Base-by-base conservation (phyloP, 2,329 filamentous ascomycete species). In the Tolypocladium album region DNA sequence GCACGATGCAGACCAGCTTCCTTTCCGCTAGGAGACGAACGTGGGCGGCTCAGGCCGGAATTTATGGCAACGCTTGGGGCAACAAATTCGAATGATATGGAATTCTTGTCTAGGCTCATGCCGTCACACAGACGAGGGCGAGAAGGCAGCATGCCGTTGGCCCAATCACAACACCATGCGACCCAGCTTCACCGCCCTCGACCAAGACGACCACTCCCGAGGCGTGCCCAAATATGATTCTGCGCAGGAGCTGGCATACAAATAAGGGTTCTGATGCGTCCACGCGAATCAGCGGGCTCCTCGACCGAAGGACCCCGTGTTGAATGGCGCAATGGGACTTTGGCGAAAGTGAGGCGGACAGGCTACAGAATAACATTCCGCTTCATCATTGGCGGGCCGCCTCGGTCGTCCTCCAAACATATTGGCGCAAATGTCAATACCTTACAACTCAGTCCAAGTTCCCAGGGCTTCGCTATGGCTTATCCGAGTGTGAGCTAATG, bases 301-400 rank as follows among this genome's bases (percentile, higher is more conserved):
- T 27, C 45, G 13, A 40, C 17, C n/a, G 15, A 15, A n/a, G 39
- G 34, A 40, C 31, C 52, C 50, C 47, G 52, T 39, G 27, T 22
- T 40, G 22, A 34, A 31, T 2, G n/a, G 31, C 38, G 52, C 27
- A 31, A 59, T 45, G 55, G 36, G 58, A 57, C 45, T 12, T 36
- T 1, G 34, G 31, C 45, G 13, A 58, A 58, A 61, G 52, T 58
- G 59, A 61, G 59, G 59, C 59, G 56, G 52, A 36, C 59, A 56
- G 36, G 31, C 55, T 13, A 45, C 36, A 31, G 27, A 31, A 31
- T 3, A 22, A 58, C 17, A n/a, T 24, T 12, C 12, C 24, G 11
- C n/a, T 15, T 27, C n/a, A 12, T 22, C 15, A 42, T 52, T 50
- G 24, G 59, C 6, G 43, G 52, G n/a, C 17, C 45, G 55, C 59